These are phyloP conservation scores for Margaritispora aquatica DNA, from an alignment of 495 filamentous ascomycete species.

Conservation along the genomic window DNA sequence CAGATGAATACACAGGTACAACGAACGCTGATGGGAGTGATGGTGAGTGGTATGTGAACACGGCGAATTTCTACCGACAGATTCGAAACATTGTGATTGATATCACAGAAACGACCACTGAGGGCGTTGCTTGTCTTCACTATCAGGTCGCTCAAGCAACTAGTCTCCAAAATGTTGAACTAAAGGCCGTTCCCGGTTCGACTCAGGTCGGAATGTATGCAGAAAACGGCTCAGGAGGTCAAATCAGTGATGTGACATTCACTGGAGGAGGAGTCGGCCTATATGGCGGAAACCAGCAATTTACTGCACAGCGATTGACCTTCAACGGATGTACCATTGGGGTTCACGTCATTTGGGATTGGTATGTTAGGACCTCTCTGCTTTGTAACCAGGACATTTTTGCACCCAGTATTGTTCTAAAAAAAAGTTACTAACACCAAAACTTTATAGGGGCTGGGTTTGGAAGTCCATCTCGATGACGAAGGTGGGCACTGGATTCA, in stretches of 20 bases:
- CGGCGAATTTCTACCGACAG: slow-evolving; percentile 29
- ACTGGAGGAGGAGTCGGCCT: slow-evolving; percentile 58
- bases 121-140: slow-evolving; percentile 26
- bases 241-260: slow-evolving; percentile 58
- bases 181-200: too few relatives aligned
- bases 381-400: too few relatives aligned
- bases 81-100: slow-evolving; percentile 36
- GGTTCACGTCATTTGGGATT: slow-evolving; percentile 49
- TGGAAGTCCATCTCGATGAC: slow-evolving; percentile 13
- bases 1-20: slow-evolving; percentile 4
- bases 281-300: slow-evolving; percentile 55
- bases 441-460: too few relatives aligned
- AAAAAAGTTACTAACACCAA: too few relatives aligned
- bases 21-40: slow-evolving; percentile 9
- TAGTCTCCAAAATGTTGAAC: slow-evolving; percentile 41
- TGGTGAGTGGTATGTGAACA: not conserved
- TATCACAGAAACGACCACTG: slow-evolving; percentile 20
- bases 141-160: slow-evolving; percentile 37
- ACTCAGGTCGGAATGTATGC: slow-evolving; percentile 49
- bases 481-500: slow-evolving; percentile 8
- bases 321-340: slow-evolving; percentile 44
- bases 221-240: slow-evolving; percentile 67
- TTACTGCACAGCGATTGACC: slow-evolving; percentile 52
- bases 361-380: too few relatives aligned
- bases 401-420: too few relatives aligned